phyloP scores from a whole-genome alignment of 169 alveolate genomes.

The Eimeria sp. region DNA sequence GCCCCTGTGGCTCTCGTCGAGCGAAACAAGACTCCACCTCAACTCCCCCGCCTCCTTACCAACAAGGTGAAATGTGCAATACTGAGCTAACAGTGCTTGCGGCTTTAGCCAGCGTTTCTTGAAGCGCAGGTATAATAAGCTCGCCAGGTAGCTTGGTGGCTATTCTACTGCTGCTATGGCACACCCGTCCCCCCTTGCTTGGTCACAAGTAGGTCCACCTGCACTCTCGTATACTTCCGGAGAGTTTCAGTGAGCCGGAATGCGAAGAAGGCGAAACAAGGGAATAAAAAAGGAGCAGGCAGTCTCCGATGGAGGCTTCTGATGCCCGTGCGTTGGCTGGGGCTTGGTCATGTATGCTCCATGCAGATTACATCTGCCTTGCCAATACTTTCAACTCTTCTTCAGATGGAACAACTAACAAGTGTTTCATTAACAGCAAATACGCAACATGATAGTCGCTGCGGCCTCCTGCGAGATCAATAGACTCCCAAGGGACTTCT shows the following conservation, averaged over 20 bases:
- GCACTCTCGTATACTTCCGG: background rate
- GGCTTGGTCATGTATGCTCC: background rate
- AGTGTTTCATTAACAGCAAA: conserved; percentile 88
- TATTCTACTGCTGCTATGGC: background rate
- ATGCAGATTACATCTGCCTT: conserved; percentile 5
- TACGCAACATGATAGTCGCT: conserved; percentile 95
- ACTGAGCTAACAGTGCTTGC: background rate
- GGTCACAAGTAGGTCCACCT: background rate
- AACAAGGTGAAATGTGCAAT: background rate
- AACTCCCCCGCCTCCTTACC: background rate
- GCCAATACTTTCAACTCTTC: conserved; percentile 84
- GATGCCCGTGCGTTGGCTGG: background rate
- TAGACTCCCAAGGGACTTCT: conserved; percentile 89
- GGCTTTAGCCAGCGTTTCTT: background rate
- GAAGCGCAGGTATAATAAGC: background rate
- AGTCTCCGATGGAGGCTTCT: background rate
- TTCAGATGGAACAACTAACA: conserved; percentile 81
- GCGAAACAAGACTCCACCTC: background rate
- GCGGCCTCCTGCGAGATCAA: conserved; percentile 95
- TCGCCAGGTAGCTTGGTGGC: background rate
- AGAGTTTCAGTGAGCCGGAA: background rate
- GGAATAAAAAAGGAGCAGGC: background rate
- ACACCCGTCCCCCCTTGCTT: background rate
- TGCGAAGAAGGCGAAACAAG: background rate
- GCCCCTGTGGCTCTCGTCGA: no score